A percentile compares a stretch with the other conserved stretches of the same genome.
These are phyloP conservation scores for Aspergillus brasiliensis DNA, from an alignment of 2,329 filamentous ascomycete species.

Conservation along the genomic window DNA sequence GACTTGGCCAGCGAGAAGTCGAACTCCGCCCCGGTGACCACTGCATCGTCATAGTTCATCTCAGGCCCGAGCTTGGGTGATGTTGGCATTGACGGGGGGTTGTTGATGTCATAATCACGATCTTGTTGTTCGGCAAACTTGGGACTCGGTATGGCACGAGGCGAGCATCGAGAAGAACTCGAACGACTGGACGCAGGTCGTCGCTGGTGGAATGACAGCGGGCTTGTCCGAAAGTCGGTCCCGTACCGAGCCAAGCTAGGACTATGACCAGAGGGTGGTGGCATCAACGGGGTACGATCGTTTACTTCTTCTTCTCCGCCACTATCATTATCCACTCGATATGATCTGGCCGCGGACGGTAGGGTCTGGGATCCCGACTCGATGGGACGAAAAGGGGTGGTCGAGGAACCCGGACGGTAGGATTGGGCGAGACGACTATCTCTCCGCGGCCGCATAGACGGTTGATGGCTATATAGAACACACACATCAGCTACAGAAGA, in stretches of 20 bases:
- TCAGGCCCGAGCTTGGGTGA: slow-evolving; percentile 59
- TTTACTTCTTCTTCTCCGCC: slow-evolving; percentile 41
- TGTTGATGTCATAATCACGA: slow-evolving; percentile 63
- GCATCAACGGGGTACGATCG: slow-evolving; percentile 60
- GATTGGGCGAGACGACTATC: slow-evolving; percentile 48
- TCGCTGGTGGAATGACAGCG: slow-evolving; percentile 28
- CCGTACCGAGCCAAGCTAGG: slow-evolving; percentile 39
- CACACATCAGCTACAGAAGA: slow-evolving; percentile 7
- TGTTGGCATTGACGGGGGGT: slow-evolving; percentile 63
- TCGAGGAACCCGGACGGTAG: slow-evolving; percentile 39
- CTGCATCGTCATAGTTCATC: slow-evolving; percentile 57
- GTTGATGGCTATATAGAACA: slow-evolving; percentile 55
- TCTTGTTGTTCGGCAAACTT: slow-evolving; percentile 25
- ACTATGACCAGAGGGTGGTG: slow-evolving; percentile 32
- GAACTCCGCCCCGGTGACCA: slow-evolving; percentile 47
- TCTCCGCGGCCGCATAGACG: slow-evolving; percentile 65
- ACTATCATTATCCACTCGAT: slow-evolving; percentile 29
- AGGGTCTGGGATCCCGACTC: slow-evolving; percentile 35
- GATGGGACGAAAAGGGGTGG: slow-evolving; percentile 48
- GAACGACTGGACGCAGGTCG: slow-evolving; percentile 29
- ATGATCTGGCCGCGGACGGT: slow-evolving; percentile 33
- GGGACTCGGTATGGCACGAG: slow-evolving; percentile 27
- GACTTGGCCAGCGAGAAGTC: slow-evolving; percentile 42
- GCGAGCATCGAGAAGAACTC: slow-evolving; percentile 33
- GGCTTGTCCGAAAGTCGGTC: slow-evolving; percentile 31